Evolutionary conservation across 2,329 filamentous ascomycete species (phyloP), one percentile per base, ranked within the genome.

Genomic region (Fusarium udum): DNA sequence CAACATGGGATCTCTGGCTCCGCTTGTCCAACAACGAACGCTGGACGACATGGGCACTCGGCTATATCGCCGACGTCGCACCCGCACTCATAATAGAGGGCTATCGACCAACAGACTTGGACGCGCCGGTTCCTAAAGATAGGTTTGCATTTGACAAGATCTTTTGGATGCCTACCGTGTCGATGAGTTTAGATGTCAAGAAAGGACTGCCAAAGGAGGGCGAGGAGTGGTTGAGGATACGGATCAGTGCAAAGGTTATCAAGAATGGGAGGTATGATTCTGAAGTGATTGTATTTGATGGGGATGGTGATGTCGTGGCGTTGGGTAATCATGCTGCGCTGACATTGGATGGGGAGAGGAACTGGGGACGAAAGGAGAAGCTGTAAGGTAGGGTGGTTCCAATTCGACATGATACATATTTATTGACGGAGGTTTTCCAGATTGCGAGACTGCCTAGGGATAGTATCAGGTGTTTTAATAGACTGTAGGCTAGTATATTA

Each of bases 141-240:
- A 59, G 67, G 7, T 78, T 80, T 39, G 64, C 75, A 1, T 60
- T 69, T 39, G 74, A 81, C 52, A 78, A 80, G 14, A 74, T 80
- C 11, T 90, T 89, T 75, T 95, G 92, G 93, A 94, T 93, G 79
- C 93, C 93, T 0, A 97, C 93, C 0, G 81, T 97, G 4, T 83
- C 91, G 24, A 82, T 96, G 78, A 94, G 93, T 79, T 77, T 97
- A 28, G 93, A 97, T 71, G 84, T 95, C 43, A 96, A 95, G 84
- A 93, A 92, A 79, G 80, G 86, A 12, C 79, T 97, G 49, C 92
- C 93, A 0, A 82, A 83, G 8, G 88, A 89, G 46, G 93, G 93
- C 0, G 89, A 90, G 3, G 90, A 93, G 79, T 96, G 92, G 91
- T 79, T 97, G 60, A 91, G 91, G 75, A 84, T 91, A 45, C 86